These are phyloP conservation scores for Coleophoma eucalyptorum DNA, from an alignment of 2,329 filamentous ascomycete genomes.

Conservation along the genomic window DNA sequence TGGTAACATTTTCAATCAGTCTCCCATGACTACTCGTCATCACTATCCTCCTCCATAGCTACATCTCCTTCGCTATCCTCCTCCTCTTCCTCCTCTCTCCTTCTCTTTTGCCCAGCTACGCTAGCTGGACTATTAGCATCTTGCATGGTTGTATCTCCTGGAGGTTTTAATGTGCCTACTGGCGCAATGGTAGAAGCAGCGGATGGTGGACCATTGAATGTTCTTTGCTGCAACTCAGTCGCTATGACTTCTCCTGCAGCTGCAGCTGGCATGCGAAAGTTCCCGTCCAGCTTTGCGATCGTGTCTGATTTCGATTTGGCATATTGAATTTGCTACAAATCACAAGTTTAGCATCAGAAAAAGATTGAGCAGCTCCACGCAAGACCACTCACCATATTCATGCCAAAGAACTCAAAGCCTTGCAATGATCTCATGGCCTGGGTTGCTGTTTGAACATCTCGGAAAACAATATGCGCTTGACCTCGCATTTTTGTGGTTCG, in stretches of 20 bases:
- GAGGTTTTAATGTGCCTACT: constrained; percentile 41
- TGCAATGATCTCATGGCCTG: constrained; percentile 90
- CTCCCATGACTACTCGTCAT: constrained; percentile 30
- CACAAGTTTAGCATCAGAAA: neutral
- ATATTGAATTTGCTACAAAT: constrained; percentile 76
- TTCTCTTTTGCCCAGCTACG: constrained; percentile 61
- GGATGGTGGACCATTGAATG: constrained; percentile 68
- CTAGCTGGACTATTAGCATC: constrained; percentile 52
- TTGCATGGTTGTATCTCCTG: constrained; percentile 44
- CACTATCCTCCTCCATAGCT: constrained; percentile 67
- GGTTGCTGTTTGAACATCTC: constrained; percentile 86
- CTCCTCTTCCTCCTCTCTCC: constrained; percentile 60
- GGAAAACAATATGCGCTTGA: constrained; percentile 89
- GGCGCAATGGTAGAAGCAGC: constrained; percentile 34
- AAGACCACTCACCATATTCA: constrained; percentile 67
- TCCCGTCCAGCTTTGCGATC: constrained; percentile 87
- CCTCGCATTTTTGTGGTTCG: constrained; percentile 92
- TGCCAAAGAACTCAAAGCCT: constrained; percentile 80
- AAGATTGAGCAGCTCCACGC: neutral
- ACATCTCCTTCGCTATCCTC: constrained; percentile 68
- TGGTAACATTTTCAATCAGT: constrained; percentile 6
- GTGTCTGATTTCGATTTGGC: constrained; percentile 86
- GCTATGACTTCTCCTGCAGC: constrained; percentile 55
- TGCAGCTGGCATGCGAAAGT: constrained; percentile 67
- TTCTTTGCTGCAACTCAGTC: constrained; percentile 74